Evolutionary conservation across 371 early-diverging fungal species (phyloP).

Genomic region (Actinomortierella ambigua): DNA sequence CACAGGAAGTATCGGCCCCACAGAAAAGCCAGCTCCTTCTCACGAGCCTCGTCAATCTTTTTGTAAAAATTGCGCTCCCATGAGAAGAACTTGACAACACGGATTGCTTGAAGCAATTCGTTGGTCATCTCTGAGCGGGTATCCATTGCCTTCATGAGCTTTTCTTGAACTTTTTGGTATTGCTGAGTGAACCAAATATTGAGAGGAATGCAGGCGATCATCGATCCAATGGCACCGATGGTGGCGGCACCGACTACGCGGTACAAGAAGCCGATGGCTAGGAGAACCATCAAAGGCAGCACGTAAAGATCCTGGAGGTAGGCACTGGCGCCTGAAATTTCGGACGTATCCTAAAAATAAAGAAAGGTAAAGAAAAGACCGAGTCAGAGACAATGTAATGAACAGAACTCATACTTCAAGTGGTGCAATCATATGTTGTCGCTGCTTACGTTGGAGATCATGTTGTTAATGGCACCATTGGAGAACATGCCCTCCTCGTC

Average conservation of each 20-base stretch:
- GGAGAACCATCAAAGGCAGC: constrained; percentile 47
- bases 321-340: constrained; percentile 50
- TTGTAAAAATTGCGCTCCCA: constrained; percentile 76
- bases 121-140: constrained; percentile 63
- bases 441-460: constrained; percentile 70
- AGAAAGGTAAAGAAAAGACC: constrained; percentile 5
- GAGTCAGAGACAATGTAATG: constrained; percentile 2
- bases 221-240: constrained; percentile 52
- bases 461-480: constrained; percentile 67
- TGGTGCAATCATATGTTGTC: neutral
- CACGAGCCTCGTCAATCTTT: constrained; percentile 56
- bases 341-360: constrained; percentile 31
- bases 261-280: constrained; percentile 55
- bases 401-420: neutral
- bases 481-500: constrained; percentile 34
- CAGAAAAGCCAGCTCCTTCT: constrained; percentile 57
- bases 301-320: constrained; percentile 54
- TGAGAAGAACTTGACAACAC: constrained; percentile 76
- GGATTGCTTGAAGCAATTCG: constrained; percentile 73
- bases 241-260: constrained; percentile 56
- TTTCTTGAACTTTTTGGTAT: constrained; percentile 54
- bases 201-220: constrained; percentile 52
- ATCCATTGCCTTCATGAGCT: constrained; percentile 62
- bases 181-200: constrained; percentile 48
- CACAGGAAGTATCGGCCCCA: constrained; percentile 62